Evolutionary conservation across 257 asterid genomes (phyloP), one percentile per base, ranked within the genome.

Genomic region (Solanum chaucha): DNA sequence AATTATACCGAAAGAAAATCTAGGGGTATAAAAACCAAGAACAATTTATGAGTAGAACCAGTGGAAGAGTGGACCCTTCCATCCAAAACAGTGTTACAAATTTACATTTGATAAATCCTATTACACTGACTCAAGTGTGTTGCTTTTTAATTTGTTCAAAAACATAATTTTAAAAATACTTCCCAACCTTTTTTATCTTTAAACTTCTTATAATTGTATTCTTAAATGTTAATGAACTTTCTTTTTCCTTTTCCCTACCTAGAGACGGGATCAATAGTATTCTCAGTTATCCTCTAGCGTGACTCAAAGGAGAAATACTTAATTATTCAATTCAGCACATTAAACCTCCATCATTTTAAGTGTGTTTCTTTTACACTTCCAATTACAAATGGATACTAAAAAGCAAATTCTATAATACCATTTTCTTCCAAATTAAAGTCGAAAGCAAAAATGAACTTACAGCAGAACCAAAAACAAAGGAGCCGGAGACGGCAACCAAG

Each of bases 391-490:
- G n/a, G n/a, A n/a, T n/a, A n/a, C n/a, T n/a, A n/a, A n/a, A n/a
- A 64, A 58, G 8, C 2, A 2, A 83, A 20, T 58, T 30, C 32
- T 30, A 30, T 30, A 30, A 30, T 30, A 30, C 32, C 32, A 30
- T 30, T 30, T 34, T 83, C 19, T 22, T 59, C 14, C 65, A 28
- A 82, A 46, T 24, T 64, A 64, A 64, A 64, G 17, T 30, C 11
- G 5, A 59, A 58, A 83, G 51, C n/a, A 58, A 58, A 83, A 58
- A 3, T 32, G 19, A 55, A 91, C 98, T 94, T 89, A 96, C 99
- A 58, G 98, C 96, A 88, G 93, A 93, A 84, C 99, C 99, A 90
- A 96, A 94, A 85, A 91, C 98, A 86, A 86, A 96, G 87, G 99
- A 96, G 68, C 98, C 99, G 51, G 93, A 88, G 84, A 96, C 96